Base-by-base conservation (phyloP, 495 filamentous ascomycete genomes). In the Talaromyces thailandensis region DNA sequence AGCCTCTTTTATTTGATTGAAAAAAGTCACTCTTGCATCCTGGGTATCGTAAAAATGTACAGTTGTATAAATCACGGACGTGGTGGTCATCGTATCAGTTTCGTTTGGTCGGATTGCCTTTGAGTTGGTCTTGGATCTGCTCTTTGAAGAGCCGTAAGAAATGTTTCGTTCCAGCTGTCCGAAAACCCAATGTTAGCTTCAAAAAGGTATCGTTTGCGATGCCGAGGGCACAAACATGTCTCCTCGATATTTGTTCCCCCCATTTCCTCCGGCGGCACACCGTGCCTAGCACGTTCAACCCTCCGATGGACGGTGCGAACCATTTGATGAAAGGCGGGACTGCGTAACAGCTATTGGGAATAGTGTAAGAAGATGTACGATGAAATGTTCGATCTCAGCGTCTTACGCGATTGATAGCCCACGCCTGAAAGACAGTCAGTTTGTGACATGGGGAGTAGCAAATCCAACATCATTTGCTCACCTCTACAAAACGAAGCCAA, bases 81-180 rank as follows among this genome's bases (percentile, higher is more conserved):
- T 26, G 16, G 43, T 9, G 21, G 23, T 29, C 26, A n/a, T 14
- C n/a, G 51, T 31, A 51, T 61, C 48, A 62, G 12, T 37, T 56
- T 24, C 61, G 53, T 32, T 75, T 69, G 55, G 71, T 66, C 32
- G 75, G 73, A 31, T 75, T 76, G 12, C 77, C 78, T 62, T 81
- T 77, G 37, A 84, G 70, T 61, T 84, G 82, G 52, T 86, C 76
- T 66, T 81, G 82, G 56, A 87, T 71, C 66, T 87, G 84, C 62
- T 87, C 83, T 60, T 77, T 73, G 69, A 84, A 87, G 62, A 81
- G 77, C 31, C 75, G 63, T 9, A 84, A 23, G 65, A 87, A 88
- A 53, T 75, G 68, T 65, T 69, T 76, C 57, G 69, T 14, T 48
- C 62, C 60, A 29, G 67, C 66, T 60, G 64, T 68, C 74, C 70